Evolutionary conservation across 306 rosid species (phyloP).

Genomic region (Cucurbita maxima): DNA sequence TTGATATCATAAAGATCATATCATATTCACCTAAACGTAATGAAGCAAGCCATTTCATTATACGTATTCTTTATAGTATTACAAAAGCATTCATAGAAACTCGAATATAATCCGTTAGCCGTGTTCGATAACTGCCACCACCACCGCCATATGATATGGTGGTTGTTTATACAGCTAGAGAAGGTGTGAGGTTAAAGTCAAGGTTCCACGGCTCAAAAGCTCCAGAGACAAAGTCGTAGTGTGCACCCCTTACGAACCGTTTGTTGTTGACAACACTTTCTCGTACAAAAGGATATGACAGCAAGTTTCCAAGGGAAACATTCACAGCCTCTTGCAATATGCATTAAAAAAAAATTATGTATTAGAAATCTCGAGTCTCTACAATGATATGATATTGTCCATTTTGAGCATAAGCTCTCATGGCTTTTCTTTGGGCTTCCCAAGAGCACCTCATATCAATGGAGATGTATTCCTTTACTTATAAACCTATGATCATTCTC

Average conservation of each 20-base stretch:
- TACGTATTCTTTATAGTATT: background rate
- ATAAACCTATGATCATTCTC: no score
- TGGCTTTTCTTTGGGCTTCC: no score
- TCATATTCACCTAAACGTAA: background rate
- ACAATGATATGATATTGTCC: no score
- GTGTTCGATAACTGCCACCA: background rate
- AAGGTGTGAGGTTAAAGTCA: conserved; percentile 36
- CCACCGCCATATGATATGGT: background rate
- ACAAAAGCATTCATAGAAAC: background rate
- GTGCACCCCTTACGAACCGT: conserved; percentile 62
- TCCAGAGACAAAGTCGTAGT: conserved; percentile 66
- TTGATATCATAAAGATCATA: background rate
- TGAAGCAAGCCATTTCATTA: background rate
- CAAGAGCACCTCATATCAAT: no score
- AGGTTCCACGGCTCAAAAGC: conserved; percentile 74
- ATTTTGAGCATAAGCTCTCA: no score
- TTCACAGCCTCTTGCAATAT: conserved; percentile 83
- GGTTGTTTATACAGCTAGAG: conserved; percentile 9
- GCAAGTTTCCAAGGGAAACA: conserved; percentile 66
- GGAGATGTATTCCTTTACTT: no score
- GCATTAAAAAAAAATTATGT: no score
- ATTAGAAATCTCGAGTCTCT: no score
- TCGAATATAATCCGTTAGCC: background rate
- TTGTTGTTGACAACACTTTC: conserved; percentile 38
- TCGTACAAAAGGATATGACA: conserved; percentile 79